Conservation (phyloP, 441 rosid genomes). For the Populus hybrid region DNA sequence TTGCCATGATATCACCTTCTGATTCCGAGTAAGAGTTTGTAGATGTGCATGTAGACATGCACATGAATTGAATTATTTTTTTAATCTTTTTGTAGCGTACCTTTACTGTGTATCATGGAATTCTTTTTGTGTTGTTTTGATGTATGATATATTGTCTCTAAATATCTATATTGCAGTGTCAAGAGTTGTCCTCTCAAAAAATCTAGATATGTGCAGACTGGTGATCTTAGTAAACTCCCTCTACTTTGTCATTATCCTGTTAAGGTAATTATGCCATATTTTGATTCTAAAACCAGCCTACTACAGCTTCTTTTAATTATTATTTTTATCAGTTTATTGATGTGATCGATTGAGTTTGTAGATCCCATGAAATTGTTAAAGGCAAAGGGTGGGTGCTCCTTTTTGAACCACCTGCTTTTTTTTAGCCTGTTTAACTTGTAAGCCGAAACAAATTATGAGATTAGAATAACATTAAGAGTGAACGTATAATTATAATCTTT, state of each 20-base stretch:
- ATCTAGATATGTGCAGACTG: constrained; percentile 44
- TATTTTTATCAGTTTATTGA: too few species aligned
- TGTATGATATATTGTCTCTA: background rate
- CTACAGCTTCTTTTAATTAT: background rate
- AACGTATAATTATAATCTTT: background rate
- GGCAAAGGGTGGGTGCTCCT: too few species aligned
- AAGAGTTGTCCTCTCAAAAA: constrained; percentile 32
- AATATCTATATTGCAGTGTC: constrained; percentile 30
- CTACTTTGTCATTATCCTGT: constrained; percentile 78
- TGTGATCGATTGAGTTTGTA: too few species aligned
- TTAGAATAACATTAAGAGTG: too few species aligned
- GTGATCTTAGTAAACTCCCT: constrained; percentile 53
- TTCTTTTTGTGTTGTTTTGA: background rate
- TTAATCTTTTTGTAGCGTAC: too few species aligned
- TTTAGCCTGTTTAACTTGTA: too few species aligned
- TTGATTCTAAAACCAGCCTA: background rate
- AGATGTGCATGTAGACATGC: background rate
- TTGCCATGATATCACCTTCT: constrained; percentile 70
- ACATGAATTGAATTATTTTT: too few species aligned
- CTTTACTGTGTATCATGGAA: too few species aligned
- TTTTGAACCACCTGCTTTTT: too few species aligned
- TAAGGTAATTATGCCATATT: constrained; percentile 36
- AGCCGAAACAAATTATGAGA: too few species aligned
- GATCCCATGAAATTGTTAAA: too few species aligned
- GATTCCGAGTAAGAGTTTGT: constrained; percentile 32